Evolutionary conservation across 495 filamentous ascomycete species (phyloP), one percentile per base, ranked within the genome.

Genomic region (Neurospora sp.): DNA sequence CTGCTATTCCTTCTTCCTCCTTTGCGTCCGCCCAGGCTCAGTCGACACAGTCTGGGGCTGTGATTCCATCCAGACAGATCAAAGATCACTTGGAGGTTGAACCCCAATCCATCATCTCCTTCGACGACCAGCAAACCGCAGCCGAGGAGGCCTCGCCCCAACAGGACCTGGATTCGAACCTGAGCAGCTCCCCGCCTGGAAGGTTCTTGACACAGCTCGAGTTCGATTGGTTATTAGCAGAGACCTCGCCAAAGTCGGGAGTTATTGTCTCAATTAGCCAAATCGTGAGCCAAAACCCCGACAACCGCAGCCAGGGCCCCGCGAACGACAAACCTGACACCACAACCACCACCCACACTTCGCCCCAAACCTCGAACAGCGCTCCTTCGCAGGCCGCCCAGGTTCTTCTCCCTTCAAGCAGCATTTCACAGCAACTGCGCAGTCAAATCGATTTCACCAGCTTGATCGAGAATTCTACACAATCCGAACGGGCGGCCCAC

Each of bases 341-440:
- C 14, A 65, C 53, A 35, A 18, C 22, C 6, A 31, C 53, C 9
- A 61, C 53, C 6, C 22, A 31, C 5, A 2, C 12, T 61, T 35
- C 53, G 7, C 22, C 14, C 6, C 53, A 6, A 35, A 37, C 27
- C 27, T 65, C 53, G 3, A 65, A 65, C 27, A 65, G 27, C 53
- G 53, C 27, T 9, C 53, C 53, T 37, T 79, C 73, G 0, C 79
- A 81, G 37, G 75, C 75, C 9, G 82, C 81, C 6, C 81, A 83
- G 69, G 45, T 76, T 3, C 73, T 82, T 5, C 70, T 72, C 31
- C 74, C 75, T n/a, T 59, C 76, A 7, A 77, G 37, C 59, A 78
- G 72, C 71, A 72, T 77, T 39, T 75, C 72, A 9, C 74, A 41
- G 10, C 69, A 72, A 12, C 70, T 79, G 6, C 73, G 69, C 8